Base-by-base conservation (phyloP, 352 stramenopile species). In the Globisporangium heterothallicum region DNA sequence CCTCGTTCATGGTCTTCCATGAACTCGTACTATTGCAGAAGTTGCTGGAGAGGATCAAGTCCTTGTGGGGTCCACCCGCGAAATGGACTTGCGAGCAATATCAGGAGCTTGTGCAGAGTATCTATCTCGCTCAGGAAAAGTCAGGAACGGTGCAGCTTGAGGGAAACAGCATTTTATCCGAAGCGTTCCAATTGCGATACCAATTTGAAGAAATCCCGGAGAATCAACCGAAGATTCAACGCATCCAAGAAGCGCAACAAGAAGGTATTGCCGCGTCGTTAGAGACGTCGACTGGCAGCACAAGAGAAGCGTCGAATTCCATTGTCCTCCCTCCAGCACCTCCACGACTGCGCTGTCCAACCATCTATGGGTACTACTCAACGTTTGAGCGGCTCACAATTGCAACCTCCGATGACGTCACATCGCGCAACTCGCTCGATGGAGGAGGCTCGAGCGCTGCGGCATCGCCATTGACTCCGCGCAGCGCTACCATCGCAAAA, bases 311-410 rank as follows among this genome's bases (percentile, higher is more conserved):
- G 12, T 54, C 52, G 3, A 35, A n/a, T 16, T 58, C 49, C 8
- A 21, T 52, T 14, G 34, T 52, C n/a, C 42, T 52, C 8, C 43
- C 60, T 38, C 50, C 49, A 35, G 43, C 60, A 32, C 60, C 62
- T 13, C 63, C 66, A 10, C 63, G 69, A 14, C 53, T 82, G 56
- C 73, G 74, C 16, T 85, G 73, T 48, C 76, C 76, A 10, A 85
- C 78, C 1, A 86, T 86, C 43, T 79, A 84, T 53, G 77, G 78
- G 32, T 88, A 88, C 51, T 76, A 84, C n/a, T 74, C 71, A 36
- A 86, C 78, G 3, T 88, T 88, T 48, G 75, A 88, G 57, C 63
- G 74, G 26, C 48, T 88, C 0, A 54, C 72, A 6, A 51, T 51
- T 54, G 25, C 56, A 49, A 48, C 44, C 5, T 27, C 32, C 41